These are phyloP conservation scores for Aspergillus sp. DNA, from an alignment of 2,329 filamentous ascomycete genomes.

Conservation along the genomic window DNA sequence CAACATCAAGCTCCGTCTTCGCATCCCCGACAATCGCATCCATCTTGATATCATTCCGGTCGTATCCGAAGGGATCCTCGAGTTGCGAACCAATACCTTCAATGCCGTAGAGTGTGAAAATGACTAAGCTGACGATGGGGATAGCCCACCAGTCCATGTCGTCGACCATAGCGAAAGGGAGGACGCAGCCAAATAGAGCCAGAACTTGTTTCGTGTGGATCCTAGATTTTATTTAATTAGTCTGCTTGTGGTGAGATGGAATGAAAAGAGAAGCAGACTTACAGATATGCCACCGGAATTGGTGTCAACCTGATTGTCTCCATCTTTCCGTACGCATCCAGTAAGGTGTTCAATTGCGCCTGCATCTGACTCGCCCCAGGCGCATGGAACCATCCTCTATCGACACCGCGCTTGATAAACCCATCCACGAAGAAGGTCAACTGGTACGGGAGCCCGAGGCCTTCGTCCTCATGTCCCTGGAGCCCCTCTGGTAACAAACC, in stretches of 20 bases:
- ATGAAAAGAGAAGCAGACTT: conserved; percentile 8
- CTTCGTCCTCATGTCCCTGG: conserved; percentile 51
- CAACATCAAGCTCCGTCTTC: conserved; percentile 50
- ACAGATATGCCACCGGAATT: conserved; percentile 56
- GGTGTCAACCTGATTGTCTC: conserved; percentile 61
- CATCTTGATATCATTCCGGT: conserved; percentile 62
- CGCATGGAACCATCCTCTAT: conserved; percentile 54
- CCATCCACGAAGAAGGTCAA: conserved; percentile 54
- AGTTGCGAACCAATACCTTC: conserved; percentile 58
- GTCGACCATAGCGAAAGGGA: conserved; percentile 58
- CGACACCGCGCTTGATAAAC: conserved; percentile 52
- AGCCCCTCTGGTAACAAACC: conserved; percentile 46
- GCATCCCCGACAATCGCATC: conserved; percentile 59
- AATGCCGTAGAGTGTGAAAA: conserved; percentile 59
- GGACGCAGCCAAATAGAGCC: conserved; percentile 52
- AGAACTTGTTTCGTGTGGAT: conserved; percentile 61
- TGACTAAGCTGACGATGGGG: conserved; percentile 52
- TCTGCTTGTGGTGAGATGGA: not conserved
- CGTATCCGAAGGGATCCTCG: conserved; percentile 61
- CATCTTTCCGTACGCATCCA: conserved; percentile 56
- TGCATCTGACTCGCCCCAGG: conserved; percentile 54
- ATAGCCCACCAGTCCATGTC: conserved; percentile 59
- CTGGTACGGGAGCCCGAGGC: conserved; percentile 55
- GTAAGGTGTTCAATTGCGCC: conserved; percentile 50
- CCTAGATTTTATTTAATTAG: conserved; percentile 17